Evolutionary conservation across 805 yeast genomes (phyloP).

Genomic region (Metschnikowia bowlesiae): DNA sequence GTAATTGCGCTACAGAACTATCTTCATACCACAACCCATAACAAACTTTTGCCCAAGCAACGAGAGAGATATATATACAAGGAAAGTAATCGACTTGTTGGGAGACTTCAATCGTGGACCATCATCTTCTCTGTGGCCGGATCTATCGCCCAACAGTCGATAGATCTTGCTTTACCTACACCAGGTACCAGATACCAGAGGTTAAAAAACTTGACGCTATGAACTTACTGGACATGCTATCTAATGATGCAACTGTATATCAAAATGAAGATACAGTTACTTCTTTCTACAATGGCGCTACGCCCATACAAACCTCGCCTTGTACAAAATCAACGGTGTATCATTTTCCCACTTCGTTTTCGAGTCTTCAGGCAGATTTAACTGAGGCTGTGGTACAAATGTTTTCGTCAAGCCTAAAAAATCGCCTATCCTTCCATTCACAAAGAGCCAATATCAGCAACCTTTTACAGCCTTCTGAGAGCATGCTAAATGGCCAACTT

Average conservation of each 20-base stretch:
- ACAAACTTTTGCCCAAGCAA: background rate
- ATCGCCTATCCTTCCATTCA: slow-evolving; percentile 19
- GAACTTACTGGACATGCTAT: slow-evolving; percentile 39
- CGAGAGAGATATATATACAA: background rate
- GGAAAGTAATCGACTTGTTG: background rate
- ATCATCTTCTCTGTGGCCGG: background rate
- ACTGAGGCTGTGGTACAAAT: slow-evolving; percentile 30
- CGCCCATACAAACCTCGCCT: background rate
- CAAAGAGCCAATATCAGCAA: slow-evolving; percentile 36
- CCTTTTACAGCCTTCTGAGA: slow-evolving; percentile 23
- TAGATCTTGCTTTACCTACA: background rate
- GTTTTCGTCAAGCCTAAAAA: slow-evolving; percentile 23
- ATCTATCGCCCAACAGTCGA: background rate
- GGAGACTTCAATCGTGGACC: background rate
- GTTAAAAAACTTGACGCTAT: slow-evolving; percentile 13
- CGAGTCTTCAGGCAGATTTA: slow-evolving; percentile 32
- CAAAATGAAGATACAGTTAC: slow-evolving; percentile 5
- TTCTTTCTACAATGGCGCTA: slow-evolving; percentile 3
- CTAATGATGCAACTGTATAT: slow-evolving; percentile 22
- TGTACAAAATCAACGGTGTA: slow-evolving; percentile 18
- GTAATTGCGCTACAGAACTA: slow-evolving; percentile 1
- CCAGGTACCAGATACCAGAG: background rate
- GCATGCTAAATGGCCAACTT: slow-evolving; percentile 4
- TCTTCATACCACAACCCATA: background rate
- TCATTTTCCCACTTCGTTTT: slow-evolving; percentile 32